These are phyloP conservation scores for Pisolithus albus DNA, from an alignment of 768 basidiomycete genomes.

Conservation along the genomic window DNA sequence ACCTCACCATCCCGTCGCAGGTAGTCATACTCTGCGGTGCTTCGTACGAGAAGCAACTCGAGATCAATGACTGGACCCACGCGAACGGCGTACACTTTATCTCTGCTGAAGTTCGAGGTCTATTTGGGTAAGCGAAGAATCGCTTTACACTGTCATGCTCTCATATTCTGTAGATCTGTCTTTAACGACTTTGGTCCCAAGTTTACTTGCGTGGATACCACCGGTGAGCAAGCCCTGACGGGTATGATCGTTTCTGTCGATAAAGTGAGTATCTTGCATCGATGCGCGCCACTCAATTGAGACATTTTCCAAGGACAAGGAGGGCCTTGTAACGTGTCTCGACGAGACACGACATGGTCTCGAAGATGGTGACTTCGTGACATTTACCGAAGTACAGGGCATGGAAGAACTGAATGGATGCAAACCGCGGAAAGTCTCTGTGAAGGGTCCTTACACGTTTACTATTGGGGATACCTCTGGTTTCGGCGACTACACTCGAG, in stretches of 20 bases:
- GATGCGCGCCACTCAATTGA: neutral
- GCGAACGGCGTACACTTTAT: conserved; percentile 86
- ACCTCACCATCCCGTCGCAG: conserved; percentile 32
- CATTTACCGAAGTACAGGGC: conserved; percentile 93
- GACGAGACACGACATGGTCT: conserved; percentile 97
- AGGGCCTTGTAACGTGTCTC: conserved; percentile 92
- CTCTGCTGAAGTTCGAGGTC: conserved; percentile 82
- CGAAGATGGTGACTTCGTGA: conserved; percentile 98
- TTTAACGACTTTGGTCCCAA: conserved; percentile 97
- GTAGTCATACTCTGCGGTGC: conserved; percentile 85
- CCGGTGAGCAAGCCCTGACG: conserved; percentile 87
- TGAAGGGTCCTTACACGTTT: conserved; percentile 98
- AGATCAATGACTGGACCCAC: conserved; percentile 96
- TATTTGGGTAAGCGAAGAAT: conserved; percentile 70
- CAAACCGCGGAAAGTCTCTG: conserved; percentile 84
- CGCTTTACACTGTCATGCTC: conserved; percentile 1
- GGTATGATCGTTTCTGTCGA: conserved; percentile 97
- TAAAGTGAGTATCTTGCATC: conserved; percentile 44
- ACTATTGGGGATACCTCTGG: conserved; percentile 86
- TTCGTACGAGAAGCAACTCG: conserved; percentile 73
- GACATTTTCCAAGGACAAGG: conserved; percentile 49
- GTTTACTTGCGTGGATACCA: conserved; percentile 95
- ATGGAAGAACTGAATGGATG: conserved; percentile 88
- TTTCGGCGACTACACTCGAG: conserved; percentile 69
- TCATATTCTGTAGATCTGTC: conserved; percentile 50